Percentiles rank a stretch among this genome's conserved stretches.
Conservation (phyloP, 1,284 basidiomycete species). For the Puccinia novopanici region DNA sequence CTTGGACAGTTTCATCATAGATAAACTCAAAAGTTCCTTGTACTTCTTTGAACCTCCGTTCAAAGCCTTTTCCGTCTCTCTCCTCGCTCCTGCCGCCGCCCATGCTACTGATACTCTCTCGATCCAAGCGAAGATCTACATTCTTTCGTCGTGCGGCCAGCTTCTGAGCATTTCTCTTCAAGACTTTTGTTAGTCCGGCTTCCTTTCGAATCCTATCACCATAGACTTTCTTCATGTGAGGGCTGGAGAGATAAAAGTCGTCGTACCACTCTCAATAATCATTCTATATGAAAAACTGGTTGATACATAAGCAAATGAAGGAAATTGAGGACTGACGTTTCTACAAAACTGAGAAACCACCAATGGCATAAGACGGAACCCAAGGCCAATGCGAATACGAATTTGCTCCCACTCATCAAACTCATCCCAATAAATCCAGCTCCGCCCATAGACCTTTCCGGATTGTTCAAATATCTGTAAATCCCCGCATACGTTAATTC, state of each 20-base stretch:
- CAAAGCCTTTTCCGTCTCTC: conserved; percentile 64
- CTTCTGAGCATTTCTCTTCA: conserved; percentile 64
- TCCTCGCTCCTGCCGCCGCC: conserved; percentile 64
- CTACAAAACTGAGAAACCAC: conserved; percentile 59
- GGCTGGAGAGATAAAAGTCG: conserved; percentile 63
- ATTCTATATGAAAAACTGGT: conserved; percentile 6
- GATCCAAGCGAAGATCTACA: conserved; percentile 59
- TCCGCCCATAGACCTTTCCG: conserved; percentile 83
- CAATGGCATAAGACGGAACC: conserved; percentile 69
- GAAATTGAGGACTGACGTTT: conserved; percentile 51
- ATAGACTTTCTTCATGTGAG: conserved; percentile 95
- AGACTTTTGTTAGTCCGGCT: conserved; percentile 92
- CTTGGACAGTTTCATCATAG: conserved; percentile 84
- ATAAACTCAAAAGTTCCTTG: conserved; percentile 92
- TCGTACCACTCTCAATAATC: conserved; percentile 8
- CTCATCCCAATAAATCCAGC: conserved; percentile 92
- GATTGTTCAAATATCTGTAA: conserved; percentile 80
- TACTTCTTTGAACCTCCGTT: conserved; percentile 78
- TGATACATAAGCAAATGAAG: conserved; percentile 63
- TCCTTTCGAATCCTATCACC: conserved; percentile 89
- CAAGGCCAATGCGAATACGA: conserved; percentile 80
- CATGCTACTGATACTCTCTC: conserved; percentile 51
- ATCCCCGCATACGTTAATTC: conserved; percentile 94
- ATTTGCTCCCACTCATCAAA: conserved; percentile 82
- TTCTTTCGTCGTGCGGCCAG: conserved; percentile 71